phyloP scores from a whole-genome alignment of 257 asterid species.

The Misopates orontium region DNA sequence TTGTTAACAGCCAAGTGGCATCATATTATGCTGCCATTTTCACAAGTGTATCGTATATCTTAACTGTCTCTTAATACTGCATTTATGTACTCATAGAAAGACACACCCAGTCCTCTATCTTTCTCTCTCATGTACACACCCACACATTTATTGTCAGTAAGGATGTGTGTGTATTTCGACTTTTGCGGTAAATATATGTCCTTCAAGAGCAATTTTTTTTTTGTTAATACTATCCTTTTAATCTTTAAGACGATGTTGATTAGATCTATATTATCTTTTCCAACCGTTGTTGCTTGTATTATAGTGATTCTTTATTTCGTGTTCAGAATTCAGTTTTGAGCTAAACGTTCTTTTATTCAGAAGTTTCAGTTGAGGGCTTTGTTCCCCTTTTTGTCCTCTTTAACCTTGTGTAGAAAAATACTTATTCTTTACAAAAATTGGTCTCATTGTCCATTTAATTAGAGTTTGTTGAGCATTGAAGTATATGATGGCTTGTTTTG shows the following conservation, averaged over 20 bases:
- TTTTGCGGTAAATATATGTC: too few relatives aligned
- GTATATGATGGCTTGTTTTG: slow-evolving; percentile 12
- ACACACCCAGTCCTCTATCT: too few relatives aligned
- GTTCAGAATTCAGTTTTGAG: slow-evolving; percentile 2
- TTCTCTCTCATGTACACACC: too few relatives aligned
- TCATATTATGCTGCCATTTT: not conserved
- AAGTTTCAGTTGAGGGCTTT: not conserved
- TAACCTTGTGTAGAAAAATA: not conserved
- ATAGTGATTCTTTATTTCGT: not conserved
- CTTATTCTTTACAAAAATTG: slow-evolving; percentile 2
- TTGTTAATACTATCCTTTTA: too few relatives aligned
- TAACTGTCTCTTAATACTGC: not conserved
- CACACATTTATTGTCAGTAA: too few relatives aligned
- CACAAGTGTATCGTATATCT: not conserved
- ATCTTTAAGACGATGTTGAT: too few relatives aligned
- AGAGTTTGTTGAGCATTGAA: not conserved
- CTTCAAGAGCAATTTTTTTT: too few relatives aligned
- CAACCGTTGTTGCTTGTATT: not conserved
- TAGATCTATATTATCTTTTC: not conserved
- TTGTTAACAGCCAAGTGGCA: slow-evolving; percentile 9
- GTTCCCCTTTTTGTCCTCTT: not conserved
- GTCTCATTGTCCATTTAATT: not conserved
- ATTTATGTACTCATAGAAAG: not conserved
- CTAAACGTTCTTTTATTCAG: not conserved
- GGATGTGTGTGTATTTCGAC: too few relatives aligned